phyloP scores from a whole-genome alignment of 2,329 filamentous ascomycete genomes.

The Alternaria solani region DNA sequence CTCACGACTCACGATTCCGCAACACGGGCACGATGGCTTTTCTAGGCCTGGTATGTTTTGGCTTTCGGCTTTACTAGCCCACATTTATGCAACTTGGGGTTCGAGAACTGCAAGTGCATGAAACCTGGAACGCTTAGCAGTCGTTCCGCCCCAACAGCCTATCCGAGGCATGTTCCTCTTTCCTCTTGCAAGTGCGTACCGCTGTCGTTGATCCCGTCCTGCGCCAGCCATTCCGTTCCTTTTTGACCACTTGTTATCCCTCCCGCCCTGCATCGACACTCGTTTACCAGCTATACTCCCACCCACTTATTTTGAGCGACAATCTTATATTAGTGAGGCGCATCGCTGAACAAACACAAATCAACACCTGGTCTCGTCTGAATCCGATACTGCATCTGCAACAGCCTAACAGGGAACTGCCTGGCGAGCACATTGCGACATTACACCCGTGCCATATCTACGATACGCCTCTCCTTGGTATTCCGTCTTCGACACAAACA shows the following conservation, averaged over 20 bases:
- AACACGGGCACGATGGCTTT: conserved; percentile 21
- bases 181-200: conserved; percentile 8
- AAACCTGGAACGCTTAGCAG: conserved; percentile 19
- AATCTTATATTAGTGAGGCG: background rate
- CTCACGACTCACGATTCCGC: conserved; percentile 9
- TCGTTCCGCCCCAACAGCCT: conserved; percentile 25
- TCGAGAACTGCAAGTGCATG: conserved; percentile 31
- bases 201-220: conserved; percentile 9
- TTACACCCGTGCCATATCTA: conserved; percentile 28
- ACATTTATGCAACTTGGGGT: conserved; percentile 17
- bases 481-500: conserved; percentile 15
- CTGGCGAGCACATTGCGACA: conserved; percentile 20
- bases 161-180: conserved; percentile 12
- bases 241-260: conserved; percentile 5
- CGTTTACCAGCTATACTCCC: conserved; percentile 2
- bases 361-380: conserved; percentile 5
- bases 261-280: conserved; percentile 7
- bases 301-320: background rate
- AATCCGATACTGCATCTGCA: conserved; percentile 29
- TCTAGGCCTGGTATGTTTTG: conserved; percentile 26
- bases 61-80: conserved; percentile 23
- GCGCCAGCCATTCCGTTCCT: conserved; percentile 22
- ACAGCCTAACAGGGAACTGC: conserved; percentile 34
- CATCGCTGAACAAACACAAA: conserved; percentile 1
- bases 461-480: conserved; percentile 18